Evolutionary conservation across 805 yeast genomes (phyloP).

Genomic region (Metschnikowia colocasiae): DNA sequence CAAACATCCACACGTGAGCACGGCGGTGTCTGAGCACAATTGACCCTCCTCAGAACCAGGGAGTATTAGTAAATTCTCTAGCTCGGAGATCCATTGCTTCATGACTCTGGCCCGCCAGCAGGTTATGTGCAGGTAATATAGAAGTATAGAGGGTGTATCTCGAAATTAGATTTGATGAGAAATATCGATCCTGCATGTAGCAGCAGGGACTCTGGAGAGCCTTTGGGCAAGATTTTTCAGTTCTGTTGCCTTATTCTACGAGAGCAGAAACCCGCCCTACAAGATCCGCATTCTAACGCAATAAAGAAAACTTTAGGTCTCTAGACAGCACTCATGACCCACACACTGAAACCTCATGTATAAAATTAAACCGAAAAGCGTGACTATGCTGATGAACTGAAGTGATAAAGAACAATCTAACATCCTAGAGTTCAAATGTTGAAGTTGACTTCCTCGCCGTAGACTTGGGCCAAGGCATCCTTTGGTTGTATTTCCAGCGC

Average conservation of each 20-base stretch:
- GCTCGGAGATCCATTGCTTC: slow-evolving; percentile 4
- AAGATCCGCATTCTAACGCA: no score
- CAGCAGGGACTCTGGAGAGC: neutral
- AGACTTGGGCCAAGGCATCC: neutral
- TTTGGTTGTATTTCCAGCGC: neutral
- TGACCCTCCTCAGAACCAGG: slow-evolving; percentile 16
- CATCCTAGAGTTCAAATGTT: neutral
- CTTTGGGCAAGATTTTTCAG: no score
- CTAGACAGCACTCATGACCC: no score
- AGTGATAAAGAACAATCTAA: neutral
- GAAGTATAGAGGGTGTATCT: neutral
- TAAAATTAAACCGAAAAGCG: neutral
- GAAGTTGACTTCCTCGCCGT: slow-evolving; percentile 4
- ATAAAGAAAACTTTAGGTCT: no score
- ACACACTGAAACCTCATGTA: neutral
- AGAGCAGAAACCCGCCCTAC: no score
- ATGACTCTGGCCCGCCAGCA: neutral
- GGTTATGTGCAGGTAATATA: neutral
- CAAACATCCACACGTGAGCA: slow-evolving; percentile 42
- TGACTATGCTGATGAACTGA: neutral
- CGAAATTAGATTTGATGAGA: neutral
- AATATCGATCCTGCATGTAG: neutral
- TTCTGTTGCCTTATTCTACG: no score
- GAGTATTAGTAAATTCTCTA: slow-evolving; percentile 27
- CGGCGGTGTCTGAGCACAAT: slow-evolving; percentile 30